Percentiles rank a stretch among this genome's conserved stretches.
phyloP scores from a whole-genome alignment of 2,329 filamentous ascomycete genomes.

The Aspergillus nomiae region DNA sequence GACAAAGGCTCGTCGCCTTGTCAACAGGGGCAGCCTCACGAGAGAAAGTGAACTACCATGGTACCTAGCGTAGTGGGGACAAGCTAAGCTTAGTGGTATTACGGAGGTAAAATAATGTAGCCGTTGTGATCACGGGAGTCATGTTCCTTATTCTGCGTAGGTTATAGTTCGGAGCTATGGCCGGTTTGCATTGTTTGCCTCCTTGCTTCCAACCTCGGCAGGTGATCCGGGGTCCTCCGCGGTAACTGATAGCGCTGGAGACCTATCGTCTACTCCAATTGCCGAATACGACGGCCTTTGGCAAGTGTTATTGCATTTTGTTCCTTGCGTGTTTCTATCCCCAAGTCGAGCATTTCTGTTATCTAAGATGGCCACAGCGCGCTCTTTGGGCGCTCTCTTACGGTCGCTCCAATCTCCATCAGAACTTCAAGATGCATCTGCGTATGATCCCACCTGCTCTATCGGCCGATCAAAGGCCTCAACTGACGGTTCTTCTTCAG shows the following conservation, averaged over 20 bases:
- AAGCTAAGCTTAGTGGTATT: constrained; percentile 3
- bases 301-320: not conserved
- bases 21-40: constrained; percentile 4
- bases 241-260: constrained; percentile 11
- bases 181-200: constrained; percentile 39
- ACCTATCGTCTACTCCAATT: not conserved
- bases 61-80: constrained; percentile 1
- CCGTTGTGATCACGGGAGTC: not conserved
- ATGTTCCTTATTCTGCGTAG: no score
- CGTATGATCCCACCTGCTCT: constrained; percentile 43
- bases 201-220: constrained; percentile 32
- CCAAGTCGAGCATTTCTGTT: not conserved
- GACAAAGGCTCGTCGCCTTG: constrained; percentile 3
- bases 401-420: constrained; percentile 62
- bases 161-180: not conserved
- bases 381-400: constrained; percentile 61
- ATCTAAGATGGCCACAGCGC: constrained; percentile 58
- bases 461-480: not conserved
- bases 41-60: constrained; percentile 7
- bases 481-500: constrained; percentile 29
- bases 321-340: constrained; percentile 9
- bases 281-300: not conserved
- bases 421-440: constrained; percentile 60
- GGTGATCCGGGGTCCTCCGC: constrained; percentile 36
- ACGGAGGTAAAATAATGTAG: not conserved